Conservation (phyloP, 192 early-diverging fungal genomes). For the Coemansia sp. region DNA sequence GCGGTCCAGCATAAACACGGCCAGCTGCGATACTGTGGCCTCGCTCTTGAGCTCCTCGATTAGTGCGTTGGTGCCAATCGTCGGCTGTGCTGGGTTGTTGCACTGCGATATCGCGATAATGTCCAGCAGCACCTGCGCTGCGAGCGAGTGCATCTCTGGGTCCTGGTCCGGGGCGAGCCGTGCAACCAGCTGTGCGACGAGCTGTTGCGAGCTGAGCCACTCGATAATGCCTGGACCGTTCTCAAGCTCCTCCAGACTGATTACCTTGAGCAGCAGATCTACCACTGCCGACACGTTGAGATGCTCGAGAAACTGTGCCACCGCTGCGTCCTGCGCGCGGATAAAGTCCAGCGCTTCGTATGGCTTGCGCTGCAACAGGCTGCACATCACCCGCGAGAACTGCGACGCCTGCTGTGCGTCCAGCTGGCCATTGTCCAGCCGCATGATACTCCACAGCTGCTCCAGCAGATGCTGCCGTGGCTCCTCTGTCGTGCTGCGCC, state of each 20-base stretch:
- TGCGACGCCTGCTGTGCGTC: conserved; percentile 82
- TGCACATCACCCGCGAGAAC: conserved; percentile 88
- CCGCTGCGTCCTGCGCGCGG: conserved; percentile 70
- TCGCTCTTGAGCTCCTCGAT: conserved; percentile 74
- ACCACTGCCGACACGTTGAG: conserved; percentile 84
- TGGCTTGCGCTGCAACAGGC: conserved; percentile 86
- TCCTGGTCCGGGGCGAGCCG: conserved; percentile 78
- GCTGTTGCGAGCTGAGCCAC: conserved; percentile 83
- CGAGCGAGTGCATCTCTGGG: conserved; percentile 78
- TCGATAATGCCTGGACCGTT: conserved; percentile 83
- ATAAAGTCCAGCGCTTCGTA: conserved; percentile 88
- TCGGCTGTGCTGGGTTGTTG: conserved; percentile 63
- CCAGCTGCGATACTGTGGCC: conserved; percentile 72
- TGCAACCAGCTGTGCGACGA: conserved; percentile 76
- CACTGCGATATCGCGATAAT: conserved; percentile 81
- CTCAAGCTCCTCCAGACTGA: conserved; percentile 87
- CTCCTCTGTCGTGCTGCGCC: conserved; percentile 4
- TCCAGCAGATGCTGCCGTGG: conserved; percentile 65
- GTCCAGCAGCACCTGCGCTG: conserved; percentile 77
- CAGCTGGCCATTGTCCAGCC: conserved; percentile 69
- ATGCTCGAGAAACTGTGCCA: conserved; percentile 77
- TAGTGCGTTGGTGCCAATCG: conserved; percentile 65
- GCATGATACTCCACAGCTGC: conserved; percentile 81
- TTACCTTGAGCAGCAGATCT: conserved; percentile 89
- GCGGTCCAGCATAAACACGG: conserved; percentile 81